Evolutionary conservation across 495 filamentous ascomycete genomes (phyloP).

Genomic region (Neurospora sp.): DNA sequence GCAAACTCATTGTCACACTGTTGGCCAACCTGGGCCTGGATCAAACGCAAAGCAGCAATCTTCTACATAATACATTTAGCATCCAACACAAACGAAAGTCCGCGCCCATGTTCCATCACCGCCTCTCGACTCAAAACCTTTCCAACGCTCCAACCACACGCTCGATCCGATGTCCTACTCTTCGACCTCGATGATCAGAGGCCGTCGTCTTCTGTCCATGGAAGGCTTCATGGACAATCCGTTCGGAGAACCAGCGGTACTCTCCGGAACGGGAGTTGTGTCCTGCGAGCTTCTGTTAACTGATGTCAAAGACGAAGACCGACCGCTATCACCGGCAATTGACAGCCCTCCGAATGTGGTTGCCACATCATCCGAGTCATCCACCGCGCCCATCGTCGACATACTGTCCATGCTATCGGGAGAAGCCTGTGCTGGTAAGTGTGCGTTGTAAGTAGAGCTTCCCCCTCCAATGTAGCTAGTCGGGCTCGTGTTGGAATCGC

Average conservation of each 20-base stretch:
- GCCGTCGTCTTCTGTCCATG: background rate
- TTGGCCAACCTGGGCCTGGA: background rate
- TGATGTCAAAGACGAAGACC: background rate
- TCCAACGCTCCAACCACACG: background rate
- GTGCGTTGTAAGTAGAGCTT: background rate
- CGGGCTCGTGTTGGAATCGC: slow-evolving; percentile 13
- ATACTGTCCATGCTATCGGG: background rate
- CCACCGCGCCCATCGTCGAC: background rate
- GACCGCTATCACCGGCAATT: background rate
- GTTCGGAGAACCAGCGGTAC: background rate
- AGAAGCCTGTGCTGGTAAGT: background rate
- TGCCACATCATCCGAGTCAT: background rate
- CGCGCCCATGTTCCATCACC: background rate
- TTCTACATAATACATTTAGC: too few species aligned
- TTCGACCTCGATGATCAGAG: background rate
- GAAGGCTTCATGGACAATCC: background rate
- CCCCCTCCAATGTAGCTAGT: background rate
- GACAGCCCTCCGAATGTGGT: background rate
- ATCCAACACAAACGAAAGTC: background rate
- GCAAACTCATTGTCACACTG: background rate
- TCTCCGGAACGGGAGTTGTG: background rate
- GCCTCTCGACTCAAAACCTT: too few species aligned
- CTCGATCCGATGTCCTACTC: background rate
- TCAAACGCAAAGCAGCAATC: too few species aligned
- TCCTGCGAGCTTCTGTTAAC: background rate